These are phyloP conservation scores for Tricholoma hemisulphureum DNA, from an alignment of 768 basidiomycete species.

Conservation along the genomic window DNA sequence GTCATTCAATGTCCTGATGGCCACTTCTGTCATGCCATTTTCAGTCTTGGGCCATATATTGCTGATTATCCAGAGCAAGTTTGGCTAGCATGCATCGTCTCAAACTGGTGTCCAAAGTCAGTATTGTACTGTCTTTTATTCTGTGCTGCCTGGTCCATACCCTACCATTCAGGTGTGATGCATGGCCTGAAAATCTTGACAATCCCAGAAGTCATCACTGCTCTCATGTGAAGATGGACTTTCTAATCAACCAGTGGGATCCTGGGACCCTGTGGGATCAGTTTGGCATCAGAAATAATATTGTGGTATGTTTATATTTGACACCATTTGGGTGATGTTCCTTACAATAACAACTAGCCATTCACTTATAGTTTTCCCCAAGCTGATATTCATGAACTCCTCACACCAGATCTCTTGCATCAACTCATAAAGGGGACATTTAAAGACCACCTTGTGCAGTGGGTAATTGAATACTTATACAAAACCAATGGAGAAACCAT, in stretches of 20 bases:
- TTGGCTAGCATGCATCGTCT: slow-evolving; percentile 21
- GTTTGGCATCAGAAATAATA: slow-evolving; percentile 25
- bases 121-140: neutral
- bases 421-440: neutral
- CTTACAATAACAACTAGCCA: slow-evolving; percentile 15
- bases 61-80: slow-evolving; percentile 28
- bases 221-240: slow-evolving; percentile 11
- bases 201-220: slow-evolving; percentile 4
- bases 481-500: slow-evolving; percentile 13
- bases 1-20: slow-evolving; percentile 25
- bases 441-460: slow-evolving; percentile 27
- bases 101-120: slow-evolving; percentile 26
- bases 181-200: slow-evolving; percentile 4
- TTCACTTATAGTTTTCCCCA: slow-evolving; percentile 27
- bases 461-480: slow-evolving; percentile 33
- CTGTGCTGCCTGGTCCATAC: neutral
- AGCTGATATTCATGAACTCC: slow-evolving; percentile 33
- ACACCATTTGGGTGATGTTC: neutral
- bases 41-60: slow-evolving; percentile 26
- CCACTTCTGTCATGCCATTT: slow-evolving; percentile 21
- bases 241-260: slow-evolving; percentile 13
- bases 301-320: slow-evolving; percentile 18
- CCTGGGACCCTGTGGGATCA: slow-evolving; percentile 21
- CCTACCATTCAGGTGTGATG: slow-evolving; percentile 6
- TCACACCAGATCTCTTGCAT: slow-evolving; percentile 12